A percentile compares a stretch with the other conserved stretches of the same genome.
phyloP scores from a whole-genome alignment of 441 rosid genomes.

The Erodium moschatum region DNA sequence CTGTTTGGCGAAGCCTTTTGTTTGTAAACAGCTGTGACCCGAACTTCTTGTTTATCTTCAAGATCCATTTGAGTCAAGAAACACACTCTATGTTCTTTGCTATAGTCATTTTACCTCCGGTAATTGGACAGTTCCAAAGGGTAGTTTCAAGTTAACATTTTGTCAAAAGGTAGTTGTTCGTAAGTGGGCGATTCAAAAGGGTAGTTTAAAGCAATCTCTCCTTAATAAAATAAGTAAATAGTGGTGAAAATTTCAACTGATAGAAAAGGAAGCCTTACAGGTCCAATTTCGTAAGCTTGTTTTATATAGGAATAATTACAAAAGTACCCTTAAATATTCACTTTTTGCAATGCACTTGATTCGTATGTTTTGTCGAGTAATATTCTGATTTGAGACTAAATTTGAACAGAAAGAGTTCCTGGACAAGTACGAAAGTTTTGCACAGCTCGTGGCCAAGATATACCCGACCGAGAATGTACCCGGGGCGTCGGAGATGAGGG shows the following conservation, averaged over 20 bases:
- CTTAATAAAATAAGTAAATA: background rate
- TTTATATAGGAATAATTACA: background rate
- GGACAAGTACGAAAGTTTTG: constrained; percentile 93
- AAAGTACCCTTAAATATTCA: too few relatives aligned
- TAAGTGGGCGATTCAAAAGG: too few relatives aligned
- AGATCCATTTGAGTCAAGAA: too few relatives aligned
- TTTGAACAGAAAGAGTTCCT: constrained; percentile 79
- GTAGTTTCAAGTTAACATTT: too few relatives aligned
- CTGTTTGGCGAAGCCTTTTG: too few relatives aligned
- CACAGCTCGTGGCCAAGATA: constrained; percentile 75
- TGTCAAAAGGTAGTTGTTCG: too few relatives aligned
- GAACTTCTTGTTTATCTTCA: too few relatives aligned
- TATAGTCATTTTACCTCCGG: too few relatives aligned
- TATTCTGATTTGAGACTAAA: background rate
- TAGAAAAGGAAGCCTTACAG: background rate
- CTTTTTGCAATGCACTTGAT: background rate
- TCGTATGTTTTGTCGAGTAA: background rate
- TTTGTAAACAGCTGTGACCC: too few relatives aligned
- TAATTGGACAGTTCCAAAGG: too few relatives aligned
- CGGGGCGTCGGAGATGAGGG: constrained; percentile 72
- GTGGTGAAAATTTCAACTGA: background rate
- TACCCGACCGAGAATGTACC: constrained; percentile 70
- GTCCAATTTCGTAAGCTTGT: background rate
- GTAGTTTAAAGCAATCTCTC: too few relatives aligned
- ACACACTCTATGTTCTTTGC: too few relatives aligned